These are phyloP conservation scores for Tritrichomonas musculus DNA, from an alignment of 208 protist genomes.

Conservation along the genomic window DNA sequence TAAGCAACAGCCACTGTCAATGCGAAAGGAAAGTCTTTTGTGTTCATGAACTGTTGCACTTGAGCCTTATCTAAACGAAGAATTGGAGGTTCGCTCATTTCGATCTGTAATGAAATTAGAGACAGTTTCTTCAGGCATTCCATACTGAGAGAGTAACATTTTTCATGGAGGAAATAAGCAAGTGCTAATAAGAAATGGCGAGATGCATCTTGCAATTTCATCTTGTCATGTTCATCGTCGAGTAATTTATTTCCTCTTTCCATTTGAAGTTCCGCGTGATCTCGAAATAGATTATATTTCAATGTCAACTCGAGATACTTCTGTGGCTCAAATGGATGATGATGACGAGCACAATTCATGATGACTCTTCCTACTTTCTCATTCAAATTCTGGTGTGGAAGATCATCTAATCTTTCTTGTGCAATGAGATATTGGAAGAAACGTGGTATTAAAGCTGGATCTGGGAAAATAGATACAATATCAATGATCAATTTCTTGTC, in stretches of 20 bases:
- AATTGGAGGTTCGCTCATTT: not conserved
- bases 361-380: slow-evolving; percentile 1
- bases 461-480: not conserved
- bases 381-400: not conserved
- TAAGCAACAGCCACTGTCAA: not conserved
- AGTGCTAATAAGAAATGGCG: not conserved
- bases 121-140: slow-evolving; percentile 24
- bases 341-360: slow-evolving; percentile 17
- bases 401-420: not conserved
- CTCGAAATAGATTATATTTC: not conserved
- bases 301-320: slow-evolving; percentile 21
- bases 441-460: not conserved
- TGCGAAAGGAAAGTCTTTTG: slow-evolving; percentile 30
- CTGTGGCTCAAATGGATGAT: not conserved
- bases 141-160: not conserved
- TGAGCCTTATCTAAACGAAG: not conserved
- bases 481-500: not conserved
- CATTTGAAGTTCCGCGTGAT: slow-evolving; percentile 16
- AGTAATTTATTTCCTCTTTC: not conserved
- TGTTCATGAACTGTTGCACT: not conserved
- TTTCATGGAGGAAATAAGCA: slow-evolving; percentile 22
- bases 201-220: not conserved
- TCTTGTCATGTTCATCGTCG: not conserved
- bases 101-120: not conserved
- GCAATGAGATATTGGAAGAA: not conserved